Percentiles rank a stretch among this genome's conserved stretches.
Evolutionary conservation across 331 rosid species (phyloP).

Genomic region (Acacia concinna): DNA sequence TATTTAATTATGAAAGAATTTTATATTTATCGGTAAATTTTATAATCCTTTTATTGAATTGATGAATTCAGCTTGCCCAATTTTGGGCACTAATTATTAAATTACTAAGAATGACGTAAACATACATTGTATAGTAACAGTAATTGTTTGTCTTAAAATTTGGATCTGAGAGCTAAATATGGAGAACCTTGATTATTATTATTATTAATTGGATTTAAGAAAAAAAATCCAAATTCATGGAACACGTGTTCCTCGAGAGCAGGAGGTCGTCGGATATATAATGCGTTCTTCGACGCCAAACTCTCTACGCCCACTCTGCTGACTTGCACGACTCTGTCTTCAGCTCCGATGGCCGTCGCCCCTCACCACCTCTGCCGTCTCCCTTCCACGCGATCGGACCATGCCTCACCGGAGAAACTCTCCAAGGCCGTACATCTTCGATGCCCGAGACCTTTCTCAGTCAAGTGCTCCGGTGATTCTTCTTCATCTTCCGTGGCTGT

Average conservation of each 20-base stretch:
- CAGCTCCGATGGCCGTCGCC: constrained; percentile 61
- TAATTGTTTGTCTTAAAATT: neutral
- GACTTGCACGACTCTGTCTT: constrained; percentile 13
- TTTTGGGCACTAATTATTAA: neutral
- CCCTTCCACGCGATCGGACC: constrained; percentile 45
- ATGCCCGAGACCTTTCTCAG: constrained; percentile 47
- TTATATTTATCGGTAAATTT: neutral
- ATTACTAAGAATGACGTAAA: neutral
- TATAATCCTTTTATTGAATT: neutral
- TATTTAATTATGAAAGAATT: neutral
- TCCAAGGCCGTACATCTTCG: constrained; percentile 30
- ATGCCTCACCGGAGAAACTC: constrained; percentile 40
- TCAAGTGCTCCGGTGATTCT: constrained; percentile 62
- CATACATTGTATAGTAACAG: neutral
- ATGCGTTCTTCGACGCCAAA: neutral
- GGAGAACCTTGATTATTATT: neutral
- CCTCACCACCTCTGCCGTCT: constrained; percentile 65
- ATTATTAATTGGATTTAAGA: neutral
- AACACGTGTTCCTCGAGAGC: neutral
- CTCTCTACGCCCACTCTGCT: neutral
- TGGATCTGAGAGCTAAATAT: neutral
- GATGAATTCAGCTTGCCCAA: neutral
- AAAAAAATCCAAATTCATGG: neutral
- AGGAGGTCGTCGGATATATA: constrained; percentile 4
- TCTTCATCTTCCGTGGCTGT: constrained; percentile 35